Conservation (phyloP, 495 filamentous ascomycete genomes). For the Penicillium paxilli region DNA sequence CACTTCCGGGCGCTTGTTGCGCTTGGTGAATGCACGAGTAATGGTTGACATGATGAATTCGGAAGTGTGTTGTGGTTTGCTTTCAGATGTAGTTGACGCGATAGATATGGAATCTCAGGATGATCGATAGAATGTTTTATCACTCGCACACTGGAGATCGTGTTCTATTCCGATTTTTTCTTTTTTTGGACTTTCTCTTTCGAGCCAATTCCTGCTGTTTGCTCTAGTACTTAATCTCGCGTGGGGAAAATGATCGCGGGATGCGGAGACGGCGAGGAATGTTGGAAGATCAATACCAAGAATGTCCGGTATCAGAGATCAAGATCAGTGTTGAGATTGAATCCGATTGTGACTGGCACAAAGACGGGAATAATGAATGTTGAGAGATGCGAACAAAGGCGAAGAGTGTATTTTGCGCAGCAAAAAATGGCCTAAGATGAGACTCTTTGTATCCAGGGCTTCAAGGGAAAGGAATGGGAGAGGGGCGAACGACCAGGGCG, state of each 20-base stretch:
- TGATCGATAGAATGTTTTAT: too few species aligned
- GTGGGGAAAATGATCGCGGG: conserved; percentile 37
- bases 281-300: conserved; percentile 28
- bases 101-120: too few species aligned
- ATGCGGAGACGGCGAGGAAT: conserved; percentile 29
- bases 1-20: conserved; percentile 51
- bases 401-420: conserved; percentile 30
- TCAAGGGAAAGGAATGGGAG: conserved; percentile 24
- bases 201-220: background rate
- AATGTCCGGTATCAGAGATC: conserved; percentile 33
- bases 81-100: too few species aligned
- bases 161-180: too few species aligned
- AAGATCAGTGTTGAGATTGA: conserved; percentile 3
- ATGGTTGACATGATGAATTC: conserved; percentile 45
- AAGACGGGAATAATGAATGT: conserved; percentile 27
- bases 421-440: conserved; percentile 26
- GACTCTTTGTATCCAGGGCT: conserved; percentile 27
- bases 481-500: conserved; percentile 45
- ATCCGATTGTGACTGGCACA: conserved; percentile 17
- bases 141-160: too few species aligned
- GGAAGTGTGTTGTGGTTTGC: conserved; percentile 3
- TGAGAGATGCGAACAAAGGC: conserved; percentile 1
- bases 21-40: conserved; percentile 68
- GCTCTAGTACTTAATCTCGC: conserved; percentile 13
- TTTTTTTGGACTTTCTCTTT: too few species aligned